A percentile compares a stretch with the other conserved stretches of the same genome.
phyloP scores from a whole-genome alignment of 257 asterid genomes.

The Solanum commersonii region DNA sequence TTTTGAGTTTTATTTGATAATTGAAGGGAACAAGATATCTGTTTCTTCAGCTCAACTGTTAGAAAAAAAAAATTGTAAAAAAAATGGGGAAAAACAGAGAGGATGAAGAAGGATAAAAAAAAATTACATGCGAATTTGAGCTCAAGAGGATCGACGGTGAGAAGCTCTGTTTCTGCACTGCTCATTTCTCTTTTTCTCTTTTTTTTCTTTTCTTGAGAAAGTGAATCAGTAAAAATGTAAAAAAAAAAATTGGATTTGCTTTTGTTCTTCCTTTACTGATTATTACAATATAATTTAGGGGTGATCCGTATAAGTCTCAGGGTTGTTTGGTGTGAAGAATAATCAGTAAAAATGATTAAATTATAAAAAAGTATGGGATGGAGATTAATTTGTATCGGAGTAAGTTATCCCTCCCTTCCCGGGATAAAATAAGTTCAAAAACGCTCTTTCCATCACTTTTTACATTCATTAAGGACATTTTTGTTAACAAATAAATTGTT shows the following conservation, averaged over 20 bases:
- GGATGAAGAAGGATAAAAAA: background rate
- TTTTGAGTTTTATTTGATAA: slow-evolving; percentile 58
- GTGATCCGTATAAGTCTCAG: slow-evolving; percentile 23
- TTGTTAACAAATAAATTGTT: too few species aligned
- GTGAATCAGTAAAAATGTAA: background rate
- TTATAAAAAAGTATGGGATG: too few species aligned
- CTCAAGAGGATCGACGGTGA: slow-evolving; percentile 45
- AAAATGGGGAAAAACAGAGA: background rate
- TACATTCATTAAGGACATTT: too few species aligned
- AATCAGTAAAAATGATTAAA: too few species aligned
- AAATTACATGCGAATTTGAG: slow-evolving; percentile 57
- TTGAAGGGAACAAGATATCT: slow-evolving; percentile 68
- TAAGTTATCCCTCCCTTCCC: too few species aligned
- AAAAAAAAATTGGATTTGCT: background rate
- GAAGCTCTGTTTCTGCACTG: slow-evolving; percentile 50
- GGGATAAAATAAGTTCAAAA: too few species aligned
- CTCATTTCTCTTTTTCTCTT: slow-evolving; percentile 23
- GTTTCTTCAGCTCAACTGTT: slow-evolving; percentile 74
- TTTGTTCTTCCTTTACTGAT: background rate
- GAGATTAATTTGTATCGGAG: too few species aligned
- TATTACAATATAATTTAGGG: background rate
- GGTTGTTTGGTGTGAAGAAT: too few species aligned
- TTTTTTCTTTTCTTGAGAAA: background rate
- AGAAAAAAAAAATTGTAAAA: background rate
- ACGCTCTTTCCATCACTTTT: too few species aligned